These are phyloP conservation scores for Coelastrella sp. DNA, from an alignment of 139 green algal species.

Conservation along the genomic window DNA sequence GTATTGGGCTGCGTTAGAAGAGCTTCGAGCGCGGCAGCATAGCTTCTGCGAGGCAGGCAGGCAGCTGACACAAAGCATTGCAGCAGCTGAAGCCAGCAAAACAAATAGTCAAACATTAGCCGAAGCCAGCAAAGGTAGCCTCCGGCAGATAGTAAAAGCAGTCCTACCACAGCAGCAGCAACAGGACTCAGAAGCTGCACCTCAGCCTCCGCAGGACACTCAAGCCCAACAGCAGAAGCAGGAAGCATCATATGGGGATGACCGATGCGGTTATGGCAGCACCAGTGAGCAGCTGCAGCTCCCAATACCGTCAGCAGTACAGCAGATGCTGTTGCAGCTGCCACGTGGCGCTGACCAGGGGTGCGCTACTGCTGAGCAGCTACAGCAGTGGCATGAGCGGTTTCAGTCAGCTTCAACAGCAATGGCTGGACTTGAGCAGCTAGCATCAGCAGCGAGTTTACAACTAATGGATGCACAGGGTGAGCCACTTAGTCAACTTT, in stretches of 20 bases:
- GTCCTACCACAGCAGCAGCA: background rate
- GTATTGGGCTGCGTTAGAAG: slow-evolving; percentile 32
- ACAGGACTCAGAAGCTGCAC: background rate
- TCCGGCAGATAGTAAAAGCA: slow-evolving; percentile 3
- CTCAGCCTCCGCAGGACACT: too few species aligned
- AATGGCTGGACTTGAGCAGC: slow-evolving; percentile 39
- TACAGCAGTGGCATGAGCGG: slow-evolving; percentile 24
- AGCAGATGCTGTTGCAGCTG: slow-evolving; percentile 31
- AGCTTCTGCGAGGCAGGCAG: background rate
- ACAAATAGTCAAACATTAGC: background rate
- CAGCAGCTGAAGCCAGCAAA: too few species aligned
- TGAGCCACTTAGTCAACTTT: background rate
- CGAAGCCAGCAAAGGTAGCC: background rate
- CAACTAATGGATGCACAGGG: slow-evolving; percentile 59
- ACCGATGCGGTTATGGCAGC: slow-evolving; percentile 41
- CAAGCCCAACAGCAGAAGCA: background rate
- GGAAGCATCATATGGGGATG: slow-evolving; percentile 21
- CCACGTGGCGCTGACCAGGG: background rate
- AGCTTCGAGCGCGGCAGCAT: slow-evolving; percentile 17
- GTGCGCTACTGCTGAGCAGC: slow-evolving; percentile 10
- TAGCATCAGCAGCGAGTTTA: slow-evolving; percentile 36
- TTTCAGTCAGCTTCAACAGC: background rate
- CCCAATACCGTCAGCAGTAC: background rate
- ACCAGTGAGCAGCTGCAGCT: background rate
- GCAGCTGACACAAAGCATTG: background rate